Conservation (phyloP, 345 rosid species). For the Salix arbutifolia region DNA sequence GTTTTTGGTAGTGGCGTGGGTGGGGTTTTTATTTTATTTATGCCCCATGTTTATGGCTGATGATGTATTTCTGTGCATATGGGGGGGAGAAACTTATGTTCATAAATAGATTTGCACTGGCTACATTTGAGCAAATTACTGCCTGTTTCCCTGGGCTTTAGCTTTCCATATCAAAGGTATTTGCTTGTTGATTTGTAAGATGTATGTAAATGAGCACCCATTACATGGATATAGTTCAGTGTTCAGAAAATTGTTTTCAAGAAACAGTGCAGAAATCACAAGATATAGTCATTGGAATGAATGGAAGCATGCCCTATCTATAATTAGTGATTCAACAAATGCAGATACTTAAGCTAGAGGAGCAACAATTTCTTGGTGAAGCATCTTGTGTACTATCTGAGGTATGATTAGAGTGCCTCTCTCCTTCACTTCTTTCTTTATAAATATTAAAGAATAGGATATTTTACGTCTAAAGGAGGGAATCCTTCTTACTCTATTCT, state of each 20-base stretch:
- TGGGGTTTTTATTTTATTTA: not conserved
- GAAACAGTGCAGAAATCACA: not conserved
- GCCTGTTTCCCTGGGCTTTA: not conserved
- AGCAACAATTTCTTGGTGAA: conserved; percentile 72
- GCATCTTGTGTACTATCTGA: conserved; percentile 52
- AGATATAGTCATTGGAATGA: not conserved
- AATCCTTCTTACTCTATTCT: not conserved
- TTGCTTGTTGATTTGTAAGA: not conserved
- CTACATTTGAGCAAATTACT: not conserved
- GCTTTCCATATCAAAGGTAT: not conserved
- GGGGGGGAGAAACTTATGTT: not conserved
- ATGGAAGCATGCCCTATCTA: not conserved
- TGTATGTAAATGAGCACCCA: not conserved
- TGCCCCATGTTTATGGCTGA: no score
- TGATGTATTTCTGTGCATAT: not conserved
- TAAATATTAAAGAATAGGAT: not conserved
- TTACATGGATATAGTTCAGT: not conserved
- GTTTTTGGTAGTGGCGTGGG: not conserved
- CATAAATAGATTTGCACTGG: not conserved
- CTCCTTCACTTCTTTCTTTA: conserved; percentile 3
- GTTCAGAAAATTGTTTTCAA: not conserved
- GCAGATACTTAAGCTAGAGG: conserved; percentile 70
- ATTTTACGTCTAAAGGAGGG: not conserved
- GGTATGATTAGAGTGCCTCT: conserved; percentile 37
- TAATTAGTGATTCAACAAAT: conserved; percentile 17